Conservation (phyloP, 1,139 yeast species). For the Debaryomycetaceae sp. region DNA sequence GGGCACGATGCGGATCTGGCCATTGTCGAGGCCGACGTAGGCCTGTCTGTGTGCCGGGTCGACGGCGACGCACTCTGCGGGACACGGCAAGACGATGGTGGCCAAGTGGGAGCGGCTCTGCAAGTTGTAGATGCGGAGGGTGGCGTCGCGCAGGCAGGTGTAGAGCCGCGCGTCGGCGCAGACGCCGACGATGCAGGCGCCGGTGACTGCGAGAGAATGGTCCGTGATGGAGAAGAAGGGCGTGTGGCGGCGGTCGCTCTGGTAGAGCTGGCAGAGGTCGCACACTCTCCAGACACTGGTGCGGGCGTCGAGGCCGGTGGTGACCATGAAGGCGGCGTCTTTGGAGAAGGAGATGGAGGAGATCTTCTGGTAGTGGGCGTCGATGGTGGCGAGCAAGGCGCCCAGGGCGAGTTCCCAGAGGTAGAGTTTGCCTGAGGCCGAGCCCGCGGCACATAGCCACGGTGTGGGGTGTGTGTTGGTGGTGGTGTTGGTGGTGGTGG, state of each 20-base stretch:
- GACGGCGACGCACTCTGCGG: conserved; percentile 48
- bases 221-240: conserved; percentile 51
- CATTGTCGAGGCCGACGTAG: conserved; percentile 61
- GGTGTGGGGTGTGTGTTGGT: too few species aligned
- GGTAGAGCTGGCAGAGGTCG: conserved; percentile 41
- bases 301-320: conserved; percentile 79
- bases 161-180: conserved; percentile 53
- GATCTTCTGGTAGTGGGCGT: conserved; percentile 77
- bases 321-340: conserved; percentile 59
- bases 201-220: conserved; percentile 69
- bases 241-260: conserved; percentile 14
- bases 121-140: conserved; percentile 57
- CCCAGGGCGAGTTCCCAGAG: conserved; percentile 88
- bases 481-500: neutral
- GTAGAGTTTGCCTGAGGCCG: conserved; percentile 62
- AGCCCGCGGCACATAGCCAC: conserved; percentile 66
- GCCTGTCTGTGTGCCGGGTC: conserved; percentile 77
- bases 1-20: conserved; percentile 48
- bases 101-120: conserved; percentile 37
- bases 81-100: conserved; percentile 56
- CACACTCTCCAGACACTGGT: conserved; percentile 62
- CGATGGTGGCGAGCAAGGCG: conserved; percentile 55
- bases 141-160: conserved; percentile 66
- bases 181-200: conserved; percentile 39
- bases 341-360: conserved; percentile 45